Base-by-base conservation (phyloP, 78 protist genomes). In the Dictyostelium intermedium region DNA sequence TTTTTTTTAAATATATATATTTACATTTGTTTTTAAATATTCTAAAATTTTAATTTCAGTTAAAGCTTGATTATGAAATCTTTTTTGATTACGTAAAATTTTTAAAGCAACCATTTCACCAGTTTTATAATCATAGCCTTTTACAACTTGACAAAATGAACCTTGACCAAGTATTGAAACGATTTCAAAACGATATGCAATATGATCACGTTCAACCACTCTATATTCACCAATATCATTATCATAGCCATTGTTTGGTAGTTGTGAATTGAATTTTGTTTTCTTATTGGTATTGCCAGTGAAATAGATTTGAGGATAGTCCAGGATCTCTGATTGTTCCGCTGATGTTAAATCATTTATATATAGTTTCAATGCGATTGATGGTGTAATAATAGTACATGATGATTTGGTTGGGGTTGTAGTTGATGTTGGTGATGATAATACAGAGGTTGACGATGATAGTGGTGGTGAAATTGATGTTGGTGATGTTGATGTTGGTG, bases 21-120 rank as follows among this genome's bases (percentile, higher is more conserved):
- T 81, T 99, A 98, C 92, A 74, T 95, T 74, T 11, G 82, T 41
- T 25, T 85, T 86, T 66, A 97, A 41, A 39, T 77, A 95, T 39
- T 98, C 96, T 16, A 99, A 97, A 9, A 99, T 76, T 83, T 91
- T 76, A 9, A 98, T 99, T 70, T 99, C 99, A 5, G 98, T 85
- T 56, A 97, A 74, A 10, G 99, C 99, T 91, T 99, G 99, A 39
- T 93, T 87, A 84, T 98, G 96, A 85, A 98, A 99, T 32, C 98
- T 80, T 85, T 85, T 94, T 96, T 98, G 98, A 97, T 94, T 96
- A 76, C 96, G 92, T 92, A 98, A 77, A 66, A 98, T 94, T 91
- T 98, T 98, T 34, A 98, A 13, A 20, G 99, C 99, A 5, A 98
- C 98, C 13, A 41, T 18, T 41, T 73, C 87, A 43, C 45, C 35